Conservation (phyloP, 1,139 yeast genomes). For the Suhomyces bribrorum region DNA sequence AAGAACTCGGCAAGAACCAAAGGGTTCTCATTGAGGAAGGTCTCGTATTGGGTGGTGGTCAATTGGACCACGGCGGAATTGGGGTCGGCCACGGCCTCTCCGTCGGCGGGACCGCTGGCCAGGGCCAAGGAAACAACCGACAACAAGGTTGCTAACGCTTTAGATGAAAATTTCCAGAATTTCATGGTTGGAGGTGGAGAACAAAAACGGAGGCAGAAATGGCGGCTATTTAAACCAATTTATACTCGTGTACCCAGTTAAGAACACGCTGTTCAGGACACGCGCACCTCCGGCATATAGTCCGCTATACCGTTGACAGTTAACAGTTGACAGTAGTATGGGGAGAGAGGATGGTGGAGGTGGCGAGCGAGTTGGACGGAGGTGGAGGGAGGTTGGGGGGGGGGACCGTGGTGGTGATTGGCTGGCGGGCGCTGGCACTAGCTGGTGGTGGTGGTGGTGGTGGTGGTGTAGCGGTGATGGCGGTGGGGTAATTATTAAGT, state of each 20-base stretch:
- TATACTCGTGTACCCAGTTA: slow-evolving; percentile 5
- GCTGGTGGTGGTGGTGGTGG: too few relatives aligned
- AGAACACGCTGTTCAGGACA: slow-evolving; percentile 18
- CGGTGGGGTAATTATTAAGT: too few relatives aligned
- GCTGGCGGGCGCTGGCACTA: too few relatives aligned
- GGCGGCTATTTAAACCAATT: too few relatives aligned
- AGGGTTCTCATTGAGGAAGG: slow-evolving; percentile 69
- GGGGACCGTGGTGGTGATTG: background rate
- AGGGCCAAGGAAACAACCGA: slow-evolving; percentile 35
- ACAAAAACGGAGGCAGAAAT: background rate
- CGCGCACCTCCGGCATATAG: too few relatives aligned
- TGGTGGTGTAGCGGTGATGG: too few relatives aligned
- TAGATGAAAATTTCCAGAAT: slow-evolving; percentile 43
- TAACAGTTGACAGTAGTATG: too few relatives aligned
- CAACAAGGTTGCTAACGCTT: slow-evolving; percentile 40
- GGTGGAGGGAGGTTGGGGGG: slow-evolving; percentile 1
- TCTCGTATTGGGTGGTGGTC: slow-evolving; percentile 57
- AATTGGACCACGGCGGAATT: slow-evolving; percentile 89
- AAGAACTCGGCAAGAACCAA: slow-evolving; percentile 91
- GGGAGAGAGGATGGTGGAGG: background rate
- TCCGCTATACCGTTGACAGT: too few relatives aligned
- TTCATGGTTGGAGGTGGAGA: slow-evolving; percentile 29
- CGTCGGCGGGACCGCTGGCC: slow-evolving; percentile 47
- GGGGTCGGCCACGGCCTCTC: slow-evolving; percentile 72
- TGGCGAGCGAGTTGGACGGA: background rate